These are phyloP conservation scores for Vanrija sp. DNA, from an alignment of 1,284 basidiomycete genomes.

Conservation along the genomic window DNA sequence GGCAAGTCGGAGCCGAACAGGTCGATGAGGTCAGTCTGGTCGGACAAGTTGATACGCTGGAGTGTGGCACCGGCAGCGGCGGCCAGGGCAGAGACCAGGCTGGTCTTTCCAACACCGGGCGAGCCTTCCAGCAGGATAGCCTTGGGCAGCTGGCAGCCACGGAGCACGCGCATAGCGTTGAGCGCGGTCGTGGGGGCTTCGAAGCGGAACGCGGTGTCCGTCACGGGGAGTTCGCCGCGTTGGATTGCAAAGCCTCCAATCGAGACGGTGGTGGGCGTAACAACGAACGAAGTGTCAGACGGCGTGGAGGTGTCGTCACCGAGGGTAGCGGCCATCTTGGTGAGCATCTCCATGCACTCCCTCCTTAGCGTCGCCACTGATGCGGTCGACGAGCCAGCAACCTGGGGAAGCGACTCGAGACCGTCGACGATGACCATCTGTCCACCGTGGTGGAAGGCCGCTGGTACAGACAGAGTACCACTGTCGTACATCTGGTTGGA, in stretches of 20 bases:
- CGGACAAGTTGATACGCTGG: conserved; percentile 96
- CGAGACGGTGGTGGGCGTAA: conserved; percentile 49
- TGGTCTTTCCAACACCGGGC: conserved; percentile 99
- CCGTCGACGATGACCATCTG: conserved; percentile 84
- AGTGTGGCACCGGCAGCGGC: conserved; percentile 72
- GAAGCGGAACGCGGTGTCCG: conserved; percentile 63
- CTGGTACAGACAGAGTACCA: conserved; percentile 49
- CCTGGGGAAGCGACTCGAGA: conserved; percentile 68
- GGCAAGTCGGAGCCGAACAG: conserved; percentile 96
- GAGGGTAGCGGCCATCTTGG: conserved; percentile 21
- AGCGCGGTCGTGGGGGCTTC: conserved; percentile 81
- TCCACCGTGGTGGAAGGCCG: conserved; percentile 79
- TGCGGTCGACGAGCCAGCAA: conserved; percentile 45
- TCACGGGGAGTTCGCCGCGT: conserved; percentile 54
- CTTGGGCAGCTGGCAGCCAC: conserved; percentile 86
- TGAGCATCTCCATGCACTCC: conserved; percentile 37
- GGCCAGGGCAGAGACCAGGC: conserved; percentile 83
- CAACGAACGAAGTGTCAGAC: conserved; percentile 16
- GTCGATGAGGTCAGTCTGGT: conserved; percentile 96
- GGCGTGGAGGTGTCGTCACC: conserved; percentile 7
- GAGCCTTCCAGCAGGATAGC: conserved; percentile 95
- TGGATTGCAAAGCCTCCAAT: conserved; percentile 74
- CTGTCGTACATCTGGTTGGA: conserved; percentile 61
- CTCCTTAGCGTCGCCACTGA: conserved; percentile 36
- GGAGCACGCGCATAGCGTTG: conserved; percentile 84